Base-by-base conservation (phyloP, 345 rosid genomes). In the Lumnitzera littorea region DNA sequence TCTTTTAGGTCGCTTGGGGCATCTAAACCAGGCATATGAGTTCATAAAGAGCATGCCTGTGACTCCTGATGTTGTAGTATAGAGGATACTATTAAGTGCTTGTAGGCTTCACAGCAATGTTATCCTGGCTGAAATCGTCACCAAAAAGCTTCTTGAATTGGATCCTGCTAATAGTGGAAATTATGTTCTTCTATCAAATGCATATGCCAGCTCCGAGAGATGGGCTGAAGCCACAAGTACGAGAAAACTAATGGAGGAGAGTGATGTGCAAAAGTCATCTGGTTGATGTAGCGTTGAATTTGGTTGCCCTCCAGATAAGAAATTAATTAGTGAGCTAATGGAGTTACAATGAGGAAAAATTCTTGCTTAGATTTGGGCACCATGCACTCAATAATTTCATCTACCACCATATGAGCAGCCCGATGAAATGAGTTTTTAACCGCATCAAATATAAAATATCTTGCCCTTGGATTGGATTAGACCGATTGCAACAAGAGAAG, bases 31-130 rank as follows among this genome's bases (percentile, higher is more conserved):
- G 68, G 95, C 91, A 17, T 82, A 77, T 49, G 80, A 79, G 57
- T 68, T 87, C 58, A 71, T 82, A 16, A 79, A 53, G 46, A 16
- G 50, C 62, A 79, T 84, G 89, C 81, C 81, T 17, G 60, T 61
- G 46, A 53, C 29, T 52, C 83, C 82, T 0, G 76, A 79, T 72
- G 76, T 80, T 57, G 78, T 82, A 24, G 67, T 81, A 46, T 84
- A 88, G 89, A 84, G 91, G 67, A 71, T 83, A 66, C 55, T 87
- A 65, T 70, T 87, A 70, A 73, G 89, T 67, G 82, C 87, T 41
- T 74, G 83, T 52, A 83, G 78, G 56, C 72, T 81, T 74, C 91
- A 81, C 47, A 84, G 85, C 24, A 72, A 79, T 62, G 70, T 73
- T 51, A 69, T 57, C 46, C 71, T 84, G 55, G 89, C 89, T 25